Percentiles rank a stretch among this genome's conserved stretches.
Evolutionary conservation across 257 asterid species (phyloP).

Genomic region (Nicotiana undulata): DNA sequence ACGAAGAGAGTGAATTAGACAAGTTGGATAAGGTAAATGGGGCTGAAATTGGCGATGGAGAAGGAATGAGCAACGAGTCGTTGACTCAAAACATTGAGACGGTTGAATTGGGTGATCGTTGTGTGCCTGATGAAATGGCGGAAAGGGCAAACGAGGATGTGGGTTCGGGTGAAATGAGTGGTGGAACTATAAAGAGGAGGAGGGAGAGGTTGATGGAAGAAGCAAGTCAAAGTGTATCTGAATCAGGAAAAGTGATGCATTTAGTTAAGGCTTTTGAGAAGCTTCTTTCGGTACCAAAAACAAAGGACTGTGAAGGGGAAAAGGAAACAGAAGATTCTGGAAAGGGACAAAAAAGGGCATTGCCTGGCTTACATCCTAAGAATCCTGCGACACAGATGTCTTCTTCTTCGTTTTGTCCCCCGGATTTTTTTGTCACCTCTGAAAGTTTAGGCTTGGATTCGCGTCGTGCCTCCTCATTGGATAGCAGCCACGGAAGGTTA

Average conservation of each 20-base stretch:
- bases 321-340: constrained; percentile 12
- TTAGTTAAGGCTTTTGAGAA: constrained; percentile 80
- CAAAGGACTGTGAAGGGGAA: constrained; percentile 33
- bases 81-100: background rate
- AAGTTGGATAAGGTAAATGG: constrained; percentile 8
- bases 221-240: constrained; percentile 39
- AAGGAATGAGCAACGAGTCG: background rate
- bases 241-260: constrained; percentile 68
- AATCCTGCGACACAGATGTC: constrained; percentile 35
- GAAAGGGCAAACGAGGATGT: background rate
- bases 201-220: constrained; percentile 61
- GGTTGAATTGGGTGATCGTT: background rate
- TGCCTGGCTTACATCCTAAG: constrained; percentile 49
- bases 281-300: constrained; percentile 34
- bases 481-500: constrained; percentile 63
- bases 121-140: constrained; percentile 11
- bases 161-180: constrained; percentile 20
- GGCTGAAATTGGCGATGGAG: constrained; percentile 10
- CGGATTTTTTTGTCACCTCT: constrained; percentile 51
- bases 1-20: constrained; percentile 1
- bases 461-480: constrained; percentile 33
- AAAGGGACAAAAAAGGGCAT: constrained; percentile 39
- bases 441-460: constrained; percentile 70
- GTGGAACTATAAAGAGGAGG: constrained; percentile 36
- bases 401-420: constrained; percentile 58